Base-by-base conservation (phyloP, 768 basidiomycete species). In the Termitomyces sp. region DNA sequence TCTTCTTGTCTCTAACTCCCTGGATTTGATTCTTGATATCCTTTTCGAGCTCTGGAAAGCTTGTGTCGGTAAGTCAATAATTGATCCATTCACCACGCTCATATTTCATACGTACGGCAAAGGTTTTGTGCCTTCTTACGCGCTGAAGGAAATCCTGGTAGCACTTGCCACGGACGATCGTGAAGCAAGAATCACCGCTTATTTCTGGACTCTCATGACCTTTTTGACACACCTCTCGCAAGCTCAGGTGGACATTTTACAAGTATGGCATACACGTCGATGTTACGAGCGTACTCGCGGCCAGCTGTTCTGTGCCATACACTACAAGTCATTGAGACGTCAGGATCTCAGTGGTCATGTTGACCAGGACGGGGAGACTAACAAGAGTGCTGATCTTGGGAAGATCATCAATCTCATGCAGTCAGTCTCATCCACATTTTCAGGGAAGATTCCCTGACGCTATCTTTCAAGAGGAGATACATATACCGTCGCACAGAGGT, bases 361-460 rank as follows among this genome's bases (percentile, higher is more conserved):
- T 19, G 68, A 70, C 35, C 60, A 70, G 16, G 71, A 74, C 14
- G 74, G 64, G 16, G 70, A 75, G 48, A 70, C 75, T 28, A 68
- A 69, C 23, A 71, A 70, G 35, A 73, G 68, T 59, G 84, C 84
- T 3, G 83, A 86, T 60, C 70, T 88, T n/a, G 85, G 85, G 5
- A 85, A 83, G 66, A 85, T 89, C 30, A 80, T 87, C 8, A 88
- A 89, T 64, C 72, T 89, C 37, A 89, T 89, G 86, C 84, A 86
- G 85, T 87, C 57, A 40, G 48, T 60, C n/a, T 50, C 27, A 12
- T 14, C 1, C 14, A 7, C 57, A 40, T 57, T 0, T 37, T 46
- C 10, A 43, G 8, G 17, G 27, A 43, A 43, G 25, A 23, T 44
- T 16, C 51, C 9, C 47, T 64, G 19, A 44, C 59, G 44, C 52